phyloP scores from a whole-genome alignment of 2,329 filamentous ascomycete genomes.

The Paecilomyces sp. region DNA sequence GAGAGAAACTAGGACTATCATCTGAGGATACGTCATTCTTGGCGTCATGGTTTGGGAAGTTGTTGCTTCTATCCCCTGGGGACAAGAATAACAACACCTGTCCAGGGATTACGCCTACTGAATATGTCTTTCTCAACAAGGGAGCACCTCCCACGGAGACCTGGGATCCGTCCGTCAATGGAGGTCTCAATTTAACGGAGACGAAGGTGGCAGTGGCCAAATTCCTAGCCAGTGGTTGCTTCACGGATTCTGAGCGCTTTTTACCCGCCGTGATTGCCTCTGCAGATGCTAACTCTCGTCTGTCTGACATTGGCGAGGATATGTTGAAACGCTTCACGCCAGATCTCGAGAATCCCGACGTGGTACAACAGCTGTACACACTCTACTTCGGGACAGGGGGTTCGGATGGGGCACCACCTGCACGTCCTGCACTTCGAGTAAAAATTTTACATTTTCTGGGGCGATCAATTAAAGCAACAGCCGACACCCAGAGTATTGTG shows the following conservation, averaged over 20 bases:
- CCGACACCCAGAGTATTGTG: slow-evolving; percentile 60
- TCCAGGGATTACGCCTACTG: slow-evolving; percentile 57
- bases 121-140: slow-evolving; percentile 64
- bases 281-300: slow-evolving; percentile 70
- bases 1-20: slow-evolving; percentile 58
- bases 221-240: slow-evolving; percentile 77
- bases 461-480: slow-evolving; percentile 68
- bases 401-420: slow-evolving; percentile 35
- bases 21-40: slow-evolving; percentile 68
- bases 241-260: slow-evolving; percentile 75
- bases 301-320: slow-evolving; percentile 81
- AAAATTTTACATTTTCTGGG: slow-evolving; percentile 69
- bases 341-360: slow-evolving; percentile 58
- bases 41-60: slow-evolving; percentile 66
- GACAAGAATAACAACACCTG: slow-evolving; percentile 36
- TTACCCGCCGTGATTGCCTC: slow-evolving; percentile 77
- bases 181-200: slow-evolving; percentile 60
- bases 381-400: slow-evolving; percentile 61
- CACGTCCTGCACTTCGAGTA: slow-evolving; percentile 65
- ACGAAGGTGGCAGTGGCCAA: slow-evolving; percentile 62
- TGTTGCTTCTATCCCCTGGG: slow-evolving; percentile 61
- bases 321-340: slow-evolving; percentile 70
- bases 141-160: slow-evolving; percentile 41
- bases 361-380: slow-evolving; percentile 61
- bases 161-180: slow-evolving; percentile 54